Conservation (phyloP, 192 early-diverging fungal species). For the Coemansia sp. region DNA sequence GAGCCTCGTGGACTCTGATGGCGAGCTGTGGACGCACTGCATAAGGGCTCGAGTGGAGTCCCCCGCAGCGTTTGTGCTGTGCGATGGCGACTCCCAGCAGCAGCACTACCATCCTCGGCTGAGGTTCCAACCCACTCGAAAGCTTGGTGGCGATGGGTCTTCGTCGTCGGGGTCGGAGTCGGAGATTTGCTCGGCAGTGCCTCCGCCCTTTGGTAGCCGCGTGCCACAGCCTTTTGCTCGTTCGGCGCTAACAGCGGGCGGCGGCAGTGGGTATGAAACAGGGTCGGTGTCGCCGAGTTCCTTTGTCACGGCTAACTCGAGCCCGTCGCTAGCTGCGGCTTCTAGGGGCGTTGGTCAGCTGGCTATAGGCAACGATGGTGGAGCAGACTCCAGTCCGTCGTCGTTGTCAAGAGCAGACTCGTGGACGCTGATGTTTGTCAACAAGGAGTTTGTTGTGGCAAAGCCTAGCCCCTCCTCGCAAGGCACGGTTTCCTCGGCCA, state of each 20-base stretch:
- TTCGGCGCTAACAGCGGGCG: background rate
- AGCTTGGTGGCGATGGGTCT: background rate
- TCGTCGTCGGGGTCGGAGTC: conserved; percentile 18
- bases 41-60: conserved; percentile 2
- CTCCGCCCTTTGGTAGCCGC: background rate
- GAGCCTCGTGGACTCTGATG: conserved; percentile 8
- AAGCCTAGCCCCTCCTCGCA: conserved; percentile 1
- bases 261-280: background rate
- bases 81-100: background rate
- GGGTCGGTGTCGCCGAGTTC: conserved; percentile 25
- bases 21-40: conserved; percentile 27
- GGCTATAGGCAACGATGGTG: background rate
- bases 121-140: background rate
- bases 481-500: background rate
- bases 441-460: conserved; percentile 48
- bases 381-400: background rate
- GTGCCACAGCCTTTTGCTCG: conserved; percentile 3
- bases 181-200: conserved; percentile 15
- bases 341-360: background rate
- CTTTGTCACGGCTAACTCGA: conserved; percentile 28
- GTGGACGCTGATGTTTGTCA: conserved; percentile 55
- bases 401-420: conserved; percentile 31
- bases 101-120: background rate
- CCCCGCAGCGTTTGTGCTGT: conserved; percentile 18
- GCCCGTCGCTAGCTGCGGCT: background rate